Conservation (phyloP, 2,329 filamentous ascomycete species). For the Lachnellula cervina region DNA sequence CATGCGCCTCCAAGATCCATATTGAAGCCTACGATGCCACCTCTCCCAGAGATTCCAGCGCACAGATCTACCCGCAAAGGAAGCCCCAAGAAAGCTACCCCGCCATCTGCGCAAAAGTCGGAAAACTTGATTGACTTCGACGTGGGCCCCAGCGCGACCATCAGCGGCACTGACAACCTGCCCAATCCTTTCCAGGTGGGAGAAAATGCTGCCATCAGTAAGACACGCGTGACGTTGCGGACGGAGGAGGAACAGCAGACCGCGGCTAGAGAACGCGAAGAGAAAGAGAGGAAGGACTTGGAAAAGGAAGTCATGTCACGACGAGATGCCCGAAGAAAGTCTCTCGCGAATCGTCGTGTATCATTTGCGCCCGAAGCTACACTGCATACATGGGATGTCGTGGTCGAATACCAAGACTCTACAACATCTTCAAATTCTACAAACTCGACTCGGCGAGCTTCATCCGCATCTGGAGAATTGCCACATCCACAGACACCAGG, state of each 20-base stretch:
- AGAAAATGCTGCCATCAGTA: constrained; percentile 32
- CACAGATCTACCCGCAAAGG: constrained; percentile 26
- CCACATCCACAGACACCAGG: constrained; percentile 26
- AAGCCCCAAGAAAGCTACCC: constrained; percentile 28
- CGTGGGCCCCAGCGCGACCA: constrained; percentile 17
- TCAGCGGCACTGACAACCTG: constrained; percentile 36
- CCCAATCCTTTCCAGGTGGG: constrained; percentile 43
- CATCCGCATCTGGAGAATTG: constrained; percentile 39
- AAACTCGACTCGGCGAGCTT: constrained; percentile 70
- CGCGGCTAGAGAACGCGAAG: constrained; percentile 64
- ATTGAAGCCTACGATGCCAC: constrained; percentile 72
- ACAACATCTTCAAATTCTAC: constrained; percentile 70
- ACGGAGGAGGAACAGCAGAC: constrained; percentile 69
- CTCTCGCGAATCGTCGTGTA: constrained; percentile 84
- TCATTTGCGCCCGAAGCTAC: constrained; percentile 98
- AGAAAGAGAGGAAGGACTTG: constrained; percentile 54
- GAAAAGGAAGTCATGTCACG: constrained; percentile 64
- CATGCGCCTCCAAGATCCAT: constrained; percentile 61
- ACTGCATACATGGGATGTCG: constrained; percentile 90
- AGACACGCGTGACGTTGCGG: constrained; percentile 56
- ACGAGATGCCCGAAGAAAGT: constrained; percentile 86
- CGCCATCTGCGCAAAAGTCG: constrained; percentile 16
- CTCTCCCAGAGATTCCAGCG: constrained; percentile 61
- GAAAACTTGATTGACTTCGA: constrained; percentile 28
- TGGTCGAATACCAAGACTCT: constrained; percentile 81